Evolutionary conservation across 768 basidiomycete genomes (phyloP), one percentile per base, ranked within the genome.

Genomic region (Phlebiopsis gigantea): DNA sequence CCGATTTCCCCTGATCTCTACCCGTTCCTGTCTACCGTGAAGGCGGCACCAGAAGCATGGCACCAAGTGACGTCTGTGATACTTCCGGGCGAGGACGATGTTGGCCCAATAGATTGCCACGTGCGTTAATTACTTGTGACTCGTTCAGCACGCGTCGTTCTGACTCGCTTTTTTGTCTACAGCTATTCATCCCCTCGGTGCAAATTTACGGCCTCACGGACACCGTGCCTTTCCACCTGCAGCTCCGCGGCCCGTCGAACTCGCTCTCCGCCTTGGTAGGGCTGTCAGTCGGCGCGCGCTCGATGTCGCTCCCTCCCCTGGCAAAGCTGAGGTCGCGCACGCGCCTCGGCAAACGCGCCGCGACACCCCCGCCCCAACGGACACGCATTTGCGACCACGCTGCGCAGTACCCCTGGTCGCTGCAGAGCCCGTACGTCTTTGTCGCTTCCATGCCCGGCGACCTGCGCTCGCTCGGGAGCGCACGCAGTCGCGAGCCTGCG

Each of bases 31-130:
- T 77, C 79, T 0, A 77, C 79, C 2, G 66, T 88, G 55, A 87
- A 87, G 65, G 71, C 75, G 0, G 72, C 77, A 3, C 85, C 87
- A 7, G 86, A 86, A 63, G 87, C 88, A 64, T 88, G 84, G 83
- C 69, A 73, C 69, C 64, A 85, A 78, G 65, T 75, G 6, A 68
- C 72, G 12, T 74, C 76, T 26, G 65, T 66, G n/a, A 65, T 86
- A 62, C 67, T 73, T 44, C 72, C 73, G 26, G 71, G 74, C 17
- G 59, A 65, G 19, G 62, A 63, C 5, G 71, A 62, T 9, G 50
- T 77, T 19, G 65, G 71, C 15, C 77, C 78, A 17, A 68, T 81
- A 3, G 68, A 80, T 55, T 75, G 76, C 61, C 77, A 83, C 61
- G 85, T 85, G 69, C 62, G 79, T 71, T 21, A 19, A 44, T 31